phyloP scores from a whole-genome alignment of 805 yeast genomes.

The Metschnikowia bowlesiae region DNA sequence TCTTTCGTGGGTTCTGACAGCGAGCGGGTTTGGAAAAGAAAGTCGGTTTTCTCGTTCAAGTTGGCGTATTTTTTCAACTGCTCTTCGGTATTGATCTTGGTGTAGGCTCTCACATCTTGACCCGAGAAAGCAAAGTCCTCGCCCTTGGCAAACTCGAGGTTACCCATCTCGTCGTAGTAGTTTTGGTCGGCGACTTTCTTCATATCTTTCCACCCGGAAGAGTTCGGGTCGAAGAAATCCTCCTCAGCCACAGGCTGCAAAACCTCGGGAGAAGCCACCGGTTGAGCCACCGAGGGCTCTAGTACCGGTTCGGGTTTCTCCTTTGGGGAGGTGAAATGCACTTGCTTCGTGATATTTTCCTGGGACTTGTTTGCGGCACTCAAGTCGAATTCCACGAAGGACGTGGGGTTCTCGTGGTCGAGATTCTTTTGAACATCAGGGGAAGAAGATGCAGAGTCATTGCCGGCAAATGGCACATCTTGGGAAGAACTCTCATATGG shows the following conservation, averaged over 20 bases:
- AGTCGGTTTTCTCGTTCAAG: conserved; percentile 50
- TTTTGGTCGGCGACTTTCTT: conserved; percentile 73
- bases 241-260: conserved; percentile 15
- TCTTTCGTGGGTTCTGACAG: conserved; percentile 13
- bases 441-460: neutral
- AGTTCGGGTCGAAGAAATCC: conserved; percentile 37
- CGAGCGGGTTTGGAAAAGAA: conserved; percentile 35
- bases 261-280: neutral
- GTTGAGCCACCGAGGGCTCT: neutral
- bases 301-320: neutral
- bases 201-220: conserved; percentile 78
- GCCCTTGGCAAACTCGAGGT: conserved; percentile 42
- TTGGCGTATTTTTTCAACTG: conserved; percentile 69
- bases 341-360: conserved; percentile 8
- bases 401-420: neutral
- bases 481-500: neutral
- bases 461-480: neutral
- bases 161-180: conserved; percentile 77
- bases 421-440: neutral
- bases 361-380: conserved; percentile 8
- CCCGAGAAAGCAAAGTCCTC: conserved; percentile 27
- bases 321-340: conserved; percentile 3
- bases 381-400: conserved; percentile 28
- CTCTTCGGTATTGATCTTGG: conserved; percentile 81
- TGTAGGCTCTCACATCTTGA: conserved; percentile 64